Evolutionary conservation across 768 basidiomycete genomes (phyloP), one percentile per base, ranked within the genome.

Genomic region (Termitomyces sp.): DNA sequence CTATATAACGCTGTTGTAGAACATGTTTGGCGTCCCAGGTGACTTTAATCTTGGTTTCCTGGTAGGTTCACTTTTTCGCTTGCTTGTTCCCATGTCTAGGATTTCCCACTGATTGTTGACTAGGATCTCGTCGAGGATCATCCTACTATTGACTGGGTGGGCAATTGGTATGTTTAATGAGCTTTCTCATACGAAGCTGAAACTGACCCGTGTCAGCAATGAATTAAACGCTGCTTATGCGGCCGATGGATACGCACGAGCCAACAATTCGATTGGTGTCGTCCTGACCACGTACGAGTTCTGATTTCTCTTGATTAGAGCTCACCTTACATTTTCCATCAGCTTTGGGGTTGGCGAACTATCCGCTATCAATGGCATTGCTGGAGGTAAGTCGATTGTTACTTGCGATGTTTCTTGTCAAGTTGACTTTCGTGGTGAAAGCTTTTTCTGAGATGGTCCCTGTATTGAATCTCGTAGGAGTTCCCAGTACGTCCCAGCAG

Each of bases 391-490:
- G 10, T 36, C 34, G 15, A 51, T 36, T 11, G 11, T 4, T n/a
- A 15, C 10, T n/a, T 50, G 31, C 49, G 2, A 34, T 51, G 1
- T 15, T 51, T n/a, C n/a, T 34, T 9, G 11, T 8, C 1, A 51
- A 20, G n/a, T n/a, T n/a, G 10, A n/a, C 17, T 20, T 5, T 36
- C n/a, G 17, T 51, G 29, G 15, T 31, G n/a, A 32, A 20, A 51
- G 50, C 50, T 36, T 51, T 51, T n/a, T 51, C 50, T 51, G 50
- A 51, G n/a, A 51, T 51, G 50, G 50, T 51, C 17, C 50, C 50
- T 10, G 50, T 51, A 34, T 51, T 51, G n/a, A 51, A 51, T 10
- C 50, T 51, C 34, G 50, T 51, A 20, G 50, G 50, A 51, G 50
- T 51, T 3, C 50, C 50, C 5, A 51, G 50, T 36, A 51, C 50